These are phyloP conservation scores for Byssochlamys sp. DNA, from an alignment of 2,329 filamentous ascomycete genomes.

Conservation along the genomic window DNA sequence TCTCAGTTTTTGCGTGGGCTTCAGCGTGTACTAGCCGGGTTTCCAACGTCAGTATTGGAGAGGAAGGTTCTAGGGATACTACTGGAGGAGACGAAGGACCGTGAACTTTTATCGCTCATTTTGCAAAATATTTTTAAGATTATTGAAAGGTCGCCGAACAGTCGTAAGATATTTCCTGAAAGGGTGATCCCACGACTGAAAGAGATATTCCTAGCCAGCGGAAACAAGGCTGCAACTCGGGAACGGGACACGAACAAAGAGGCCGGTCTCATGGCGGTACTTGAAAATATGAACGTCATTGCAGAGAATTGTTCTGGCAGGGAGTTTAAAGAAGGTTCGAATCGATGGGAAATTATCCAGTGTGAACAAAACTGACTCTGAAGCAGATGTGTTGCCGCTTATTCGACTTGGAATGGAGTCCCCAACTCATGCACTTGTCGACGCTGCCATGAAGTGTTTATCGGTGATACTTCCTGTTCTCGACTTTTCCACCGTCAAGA, in stretches of 20 bases:
- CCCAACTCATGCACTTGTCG: conserved; percentile 77
- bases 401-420: conserved; percentile 77
- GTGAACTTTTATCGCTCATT: conserved; percentile 72
- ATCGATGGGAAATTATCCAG: conserved; percentile 1
- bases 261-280: conserved; percentile 78
- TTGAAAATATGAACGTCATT: conserved; percentile 71
- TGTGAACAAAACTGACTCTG: conserved; percentile 11
- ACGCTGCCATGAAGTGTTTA: conserved; percentile 70
- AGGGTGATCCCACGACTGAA: conserved; percentile 76
- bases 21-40: conserved; percentile 76
- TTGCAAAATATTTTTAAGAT: conserved; percentile 90
- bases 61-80: conserved; percentile 85
- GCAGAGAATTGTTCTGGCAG: conserved; percentile 76
- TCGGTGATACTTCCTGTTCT: conserved; percentile 74
- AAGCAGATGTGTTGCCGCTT: conserved; percentile 72
- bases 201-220: conserved; percentile 64
- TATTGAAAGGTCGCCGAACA: conserved; percentile 64
- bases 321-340: conserved; percentile 83
- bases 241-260: conserved; percentile 78
- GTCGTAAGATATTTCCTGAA: conserved; percentile 70
- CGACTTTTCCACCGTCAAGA: conserved; percentile 94
- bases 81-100: conserved; percentile 87
- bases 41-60: conserved; percentile 85
- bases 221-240: conserved; percentile 34
- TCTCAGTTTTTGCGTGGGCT: conserved; percentile 82